A percentile compares a stretch with the other conserved stretches of the same genome.
phyloP scores from a whole-genome alignment of 768 basidiomycete genomes.

The Sutorius australiensis region DNA sequence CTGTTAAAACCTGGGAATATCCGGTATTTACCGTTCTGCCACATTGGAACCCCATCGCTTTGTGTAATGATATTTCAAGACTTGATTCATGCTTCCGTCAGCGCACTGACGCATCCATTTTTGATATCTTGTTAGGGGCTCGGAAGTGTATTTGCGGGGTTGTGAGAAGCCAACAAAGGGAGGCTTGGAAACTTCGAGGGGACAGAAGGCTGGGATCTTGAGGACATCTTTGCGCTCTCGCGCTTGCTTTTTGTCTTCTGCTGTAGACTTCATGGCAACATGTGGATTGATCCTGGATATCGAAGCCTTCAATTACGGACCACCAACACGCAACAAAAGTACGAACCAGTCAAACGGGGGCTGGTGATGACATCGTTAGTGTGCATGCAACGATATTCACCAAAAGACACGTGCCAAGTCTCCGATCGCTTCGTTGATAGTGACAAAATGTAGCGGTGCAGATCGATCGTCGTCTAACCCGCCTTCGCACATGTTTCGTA shows the following conservation, averaged over 20 bases:
- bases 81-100: slow-evolving; percentile 17
- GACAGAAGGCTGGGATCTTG: slow-evolving; percentile 46
- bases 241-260: slow-evolving; percentile 32
- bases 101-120: slow-evolving; percentile 32
- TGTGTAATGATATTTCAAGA: slow-evolving; percentile 58
- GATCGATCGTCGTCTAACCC: slow-evolving; percentile 35
- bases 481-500: slow-evolving; percentile 38
- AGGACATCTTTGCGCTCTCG: slow-evolving; percentile 32
- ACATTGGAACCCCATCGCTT: slow-evolving; percentile 35
- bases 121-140: slow-evolving; percentile 45
- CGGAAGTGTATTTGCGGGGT: slow-evolving; percentile 38
- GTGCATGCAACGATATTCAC: slow-evolving; percentile 4
- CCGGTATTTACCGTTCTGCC: slow-evolving; percentile 48
- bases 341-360: slow-evolving; percentile 67
- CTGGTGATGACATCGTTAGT: slow-evolving; percentile 29
- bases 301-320: neutral
- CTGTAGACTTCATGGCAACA: slow-evolving; percentile 31
- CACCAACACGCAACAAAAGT: neutral
- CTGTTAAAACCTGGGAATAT: neutral
- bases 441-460: slow-evolving; percentile 58
- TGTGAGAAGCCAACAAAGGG: slow-evolving; percentile 45
- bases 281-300: slow-evolving; percentile 57
- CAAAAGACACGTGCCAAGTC: slow-evolving; percentile 54
- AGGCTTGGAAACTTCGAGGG: slow-evolving; percentile 23
- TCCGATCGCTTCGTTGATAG: slow-evolving; percentile 60